These are phyloP conservation scores for Cytospora mali DNA, from an alignment of 2,329 filamentous ascomycete species.

Conservation along the genomic window DNA sequence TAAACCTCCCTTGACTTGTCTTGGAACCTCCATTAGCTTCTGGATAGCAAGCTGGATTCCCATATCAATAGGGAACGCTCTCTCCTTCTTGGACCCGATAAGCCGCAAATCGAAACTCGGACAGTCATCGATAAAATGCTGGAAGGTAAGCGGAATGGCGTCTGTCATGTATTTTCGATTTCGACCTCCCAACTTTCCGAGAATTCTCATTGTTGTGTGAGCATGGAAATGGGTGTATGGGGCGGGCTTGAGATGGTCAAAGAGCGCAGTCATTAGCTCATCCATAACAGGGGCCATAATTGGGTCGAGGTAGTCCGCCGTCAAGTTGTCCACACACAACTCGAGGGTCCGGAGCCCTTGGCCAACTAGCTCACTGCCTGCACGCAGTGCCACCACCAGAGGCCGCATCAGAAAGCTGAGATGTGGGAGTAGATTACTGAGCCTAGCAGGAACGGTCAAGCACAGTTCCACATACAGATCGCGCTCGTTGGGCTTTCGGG, in stretches of 20 bases:
- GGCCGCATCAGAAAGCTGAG: conserved; percentile 96
- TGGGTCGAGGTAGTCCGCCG: conserved; percentile 94
- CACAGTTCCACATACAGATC: conserved; percentile 98
- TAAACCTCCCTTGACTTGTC: conserved; percentile 52
- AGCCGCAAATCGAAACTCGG: conserved; percentile 87
- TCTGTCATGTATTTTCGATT: conserved; percentile 96
- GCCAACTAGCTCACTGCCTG: conserved; percentile 89
- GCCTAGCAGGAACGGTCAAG: conserved; percentile 87
- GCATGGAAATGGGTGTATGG: conserved; percentile 98
- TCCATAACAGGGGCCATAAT: conserved; percentile 99
- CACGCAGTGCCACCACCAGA: conserved; percentile 89
- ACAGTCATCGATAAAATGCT: conserved; percentile 83
- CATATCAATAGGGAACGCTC: conserved; percentile 82
- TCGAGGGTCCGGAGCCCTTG: conserved; percentile 93
- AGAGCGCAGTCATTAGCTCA: conserved; percentile 95
- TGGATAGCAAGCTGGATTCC: conserved; percentile 88
- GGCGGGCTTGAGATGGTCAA: conserved; percentile 90
- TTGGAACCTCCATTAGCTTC: conserved; percentile 81
- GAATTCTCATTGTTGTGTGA: conserved; percentile 95
- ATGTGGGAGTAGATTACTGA: conserved; percentile 94
- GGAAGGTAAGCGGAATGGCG: conserved; percentile 80
- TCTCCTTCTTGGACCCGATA: conserved; percentile 84
- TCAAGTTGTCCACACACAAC: conserved; percentile 96
- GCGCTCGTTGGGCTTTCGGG: conserved; percentile 84
- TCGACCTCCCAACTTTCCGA: conserved; percentile 92